Base-by-base conservation (phyloP, 371 early-diverging fungal genomes). In the Apophysomyces ossiformis region DNA sequence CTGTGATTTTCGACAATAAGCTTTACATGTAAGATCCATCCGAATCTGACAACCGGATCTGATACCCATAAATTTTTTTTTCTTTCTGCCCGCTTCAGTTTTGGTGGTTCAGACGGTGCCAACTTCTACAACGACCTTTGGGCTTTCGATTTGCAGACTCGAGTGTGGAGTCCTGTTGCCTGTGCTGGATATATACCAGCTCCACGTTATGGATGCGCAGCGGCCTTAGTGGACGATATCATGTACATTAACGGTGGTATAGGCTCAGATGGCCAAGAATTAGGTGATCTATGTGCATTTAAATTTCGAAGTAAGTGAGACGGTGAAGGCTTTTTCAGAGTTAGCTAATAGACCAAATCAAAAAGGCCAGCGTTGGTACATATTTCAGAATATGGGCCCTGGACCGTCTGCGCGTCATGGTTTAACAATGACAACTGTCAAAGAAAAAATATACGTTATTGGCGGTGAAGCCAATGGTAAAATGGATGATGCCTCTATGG, bases 191-290 rank as follows among this genome's bases (percentile, higher is more conserved):
- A 81, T 16, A 78, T 84, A 18, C 93, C 93, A 18, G 75, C 84
- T 7, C 83, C 90, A 47, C 85, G 93, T 59, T 87, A 89, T 60
- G 83, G 87, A 2, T 89, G 89, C 69, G 85, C 88, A 4, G 74
- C 89, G 45, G 74, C 88, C 5, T 80, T 92, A n/a, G 86, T 88
- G 0, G 91, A 89, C 45, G 91, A 91, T 74, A 87, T 87, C 37
- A 85, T 93, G 66, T 92, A 91, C 64, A 81, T 93, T 32, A 84
- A 89, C 75, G 93, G 93, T 61, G 93, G 93, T 11, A 82, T 86
- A 44, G 79, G 82, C 21, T 74, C 85, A 13, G 81, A 86, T 41
- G 89, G 87, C 32, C 72, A 85, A 64, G 83, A 86, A 43, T 66
- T 90, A 32, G 85, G 85, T 43, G 92, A 93, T 75, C 79, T 92